Conservation (phyloP, 768 basidiomycete species). For the Leucosporidium scottii region DNA sequence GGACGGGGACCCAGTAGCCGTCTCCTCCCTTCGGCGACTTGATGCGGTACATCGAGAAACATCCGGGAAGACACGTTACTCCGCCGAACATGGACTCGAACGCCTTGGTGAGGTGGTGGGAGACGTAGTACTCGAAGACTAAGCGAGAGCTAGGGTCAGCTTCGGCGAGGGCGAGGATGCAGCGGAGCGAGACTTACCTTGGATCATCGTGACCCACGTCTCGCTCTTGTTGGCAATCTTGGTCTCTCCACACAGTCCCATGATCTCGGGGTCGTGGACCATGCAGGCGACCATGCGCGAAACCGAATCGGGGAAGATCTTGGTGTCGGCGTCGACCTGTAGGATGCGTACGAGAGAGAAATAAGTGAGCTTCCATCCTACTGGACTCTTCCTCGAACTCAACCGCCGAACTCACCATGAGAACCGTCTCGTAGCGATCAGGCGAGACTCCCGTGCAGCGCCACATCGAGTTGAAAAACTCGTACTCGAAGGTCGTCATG, state of each 20-base stretch:
- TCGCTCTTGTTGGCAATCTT: slow-evolving; percentile 99
- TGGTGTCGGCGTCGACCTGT: slow-evolving; percentile 44
- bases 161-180: neutral
- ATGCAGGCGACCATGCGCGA: slow-evolving; percentile 94
- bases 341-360: too few species aligned
- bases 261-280: slow-evolving; percentile 94
- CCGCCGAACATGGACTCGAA: slow-evolving; percentile 99
- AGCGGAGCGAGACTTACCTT: slow-evolving; percentile 57
- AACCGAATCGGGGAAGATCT: slow-evolving; percentile 96
- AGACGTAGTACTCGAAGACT: slow-evolving; percentile 99
- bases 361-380: too few species aligned
- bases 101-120: slow-evolving; percentile 96
- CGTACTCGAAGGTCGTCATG: slow-evolving; percentile 99
- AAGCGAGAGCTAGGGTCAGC: neutral
- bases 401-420: slow-evolving; percentile 39
- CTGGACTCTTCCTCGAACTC: too few species aligned
- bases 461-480: slow-evolving; percentile 99
- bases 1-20: slow-evolving; percentile 96
- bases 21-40: slow-evolving; percentile 95
- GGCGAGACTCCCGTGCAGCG: slow-evolving; percentile 88
- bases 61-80: slow-evolving; percentile 97
- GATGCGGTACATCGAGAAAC: slow-evolving; percentile 99
- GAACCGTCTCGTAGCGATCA: slow-evolving; percentile 87
- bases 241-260: slow-evolving; percentile 98
- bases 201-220: slow-evolving; percentile 99